phyloP scores from a whole-genome alignment of 768 basidiomycete genomes.

The Leccinellum luteum region DNA sequence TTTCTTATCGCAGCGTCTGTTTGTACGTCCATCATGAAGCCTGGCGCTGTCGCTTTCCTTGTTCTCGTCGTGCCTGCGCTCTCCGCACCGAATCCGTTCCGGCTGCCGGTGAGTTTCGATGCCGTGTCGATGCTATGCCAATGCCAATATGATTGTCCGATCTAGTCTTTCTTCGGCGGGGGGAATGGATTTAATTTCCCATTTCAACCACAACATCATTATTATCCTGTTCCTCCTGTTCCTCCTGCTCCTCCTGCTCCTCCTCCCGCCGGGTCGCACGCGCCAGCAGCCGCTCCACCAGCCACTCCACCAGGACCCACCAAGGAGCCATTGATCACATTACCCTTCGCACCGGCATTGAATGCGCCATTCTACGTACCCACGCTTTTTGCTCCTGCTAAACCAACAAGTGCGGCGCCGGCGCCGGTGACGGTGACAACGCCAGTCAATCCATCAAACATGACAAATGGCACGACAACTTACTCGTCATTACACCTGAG shows the following conservation, averaged over 20 bases:
- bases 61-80: not conserved
- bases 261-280: not conserved
- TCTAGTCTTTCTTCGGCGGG: not conserved
- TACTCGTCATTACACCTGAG: too few species aligned
- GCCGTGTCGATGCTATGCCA: not conserved
- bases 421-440: not conserved
- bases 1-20: not conserved
- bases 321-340: not conserved
- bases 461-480: too few species aligned
- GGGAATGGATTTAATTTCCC: not conserved
- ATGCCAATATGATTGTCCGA: not conserved
- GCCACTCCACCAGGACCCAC: too few species aligned
- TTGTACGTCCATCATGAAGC: not conserved
- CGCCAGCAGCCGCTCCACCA: too few species aligned
- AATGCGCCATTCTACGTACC: not conserved
- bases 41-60: not conserved
- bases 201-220: not conserved
- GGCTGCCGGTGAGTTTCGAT: not conserved
- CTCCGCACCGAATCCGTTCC: not conserved
- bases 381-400: not conserved
- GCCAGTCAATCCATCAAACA: too few species aligned
- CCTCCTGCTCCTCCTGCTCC: not conserved
- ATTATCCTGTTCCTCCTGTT: not conserved
- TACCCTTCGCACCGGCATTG: not conserved
- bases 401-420: not conserved